phyloP scores from a whole-genome alignment of 768 basidiomycete genomes.

The Suillus cothurnatus region DNA sequence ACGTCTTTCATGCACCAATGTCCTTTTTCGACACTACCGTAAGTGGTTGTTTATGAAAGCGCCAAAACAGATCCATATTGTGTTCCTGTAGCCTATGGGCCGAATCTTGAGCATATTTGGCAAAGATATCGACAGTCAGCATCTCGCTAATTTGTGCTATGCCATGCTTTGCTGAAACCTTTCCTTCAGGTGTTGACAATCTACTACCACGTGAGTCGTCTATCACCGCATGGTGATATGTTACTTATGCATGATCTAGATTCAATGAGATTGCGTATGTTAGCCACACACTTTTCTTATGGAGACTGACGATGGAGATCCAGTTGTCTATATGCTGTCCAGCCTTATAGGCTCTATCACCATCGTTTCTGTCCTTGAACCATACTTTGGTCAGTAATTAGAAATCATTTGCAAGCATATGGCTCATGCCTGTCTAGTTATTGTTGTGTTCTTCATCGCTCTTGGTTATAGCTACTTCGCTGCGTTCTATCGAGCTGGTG shows the following conservation, averaged over 20 bases:
- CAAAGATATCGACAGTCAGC: conserved; percentile 65
- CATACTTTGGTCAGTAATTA: conserved; percentile 56
- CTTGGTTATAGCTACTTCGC: conserved; percentile 68
- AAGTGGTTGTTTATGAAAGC: conserved; percentile 8
- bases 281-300: not conserved
- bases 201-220: conserved; percentile 49
- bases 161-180: not conserved
- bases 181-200: conserved; percentile 47
- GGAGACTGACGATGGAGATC: conserved; percentile 6
- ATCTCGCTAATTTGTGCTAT: not conserved
- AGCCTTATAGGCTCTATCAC: conserved; percentile 54
- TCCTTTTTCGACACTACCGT: conserved; percentile 75
- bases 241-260: conserved; percentile 33
- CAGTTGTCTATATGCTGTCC: conserved; percentile 53
- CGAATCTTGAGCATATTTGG: conserved; percentile 64
- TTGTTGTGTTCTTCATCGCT: conserved; percentile 52
- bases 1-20: conserved; percentile 73
- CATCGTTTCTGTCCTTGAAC: conserved; percentile 58
- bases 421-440: conserved; percentile 37
- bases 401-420: not conserved
- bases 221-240: not conserved
- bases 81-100: conserved; percentile 48
- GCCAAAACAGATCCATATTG: not conserved
- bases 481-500: conserved; percentile 67
- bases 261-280: conserved; percentile 55